Percentiles rank a stretch among this genome's conserved stretches.
Conservation (phyloP, 352 stramenopile genomes). For the Globisporangium alternatum region DNA sequence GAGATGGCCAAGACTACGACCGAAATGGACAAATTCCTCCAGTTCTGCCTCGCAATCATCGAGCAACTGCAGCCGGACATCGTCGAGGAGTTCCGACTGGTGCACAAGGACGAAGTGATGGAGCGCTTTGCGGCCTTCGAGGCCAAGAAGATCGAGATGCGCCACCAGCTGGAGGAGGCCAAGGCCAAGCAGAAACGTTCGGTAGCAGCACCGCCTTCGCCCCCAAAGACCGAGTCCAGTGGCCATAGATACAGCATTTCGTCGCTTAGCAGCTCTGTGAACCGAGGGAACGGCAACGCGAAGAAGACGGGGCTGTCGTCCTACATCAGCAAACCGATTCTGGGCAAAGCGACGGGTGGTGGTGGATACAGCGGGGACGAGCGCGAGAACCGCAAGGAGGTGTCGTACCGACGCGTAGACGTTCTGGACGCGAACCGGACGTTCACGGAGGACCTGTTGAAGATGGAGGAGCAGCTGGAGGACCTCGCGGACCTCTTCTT, state of each 20-base stretch:
- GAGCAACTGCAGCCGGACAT: conserved; percentile 71
- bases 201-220: conserved; percentile 45
- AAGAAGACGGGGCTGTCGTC: conserved; percentile 40
- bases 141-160: conserved; percentile 85
- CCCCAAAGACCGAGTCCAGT: conserved; percentile 44
- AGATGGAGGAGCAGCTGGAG: conserved; percentile 82
- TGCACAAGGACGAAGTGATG: conserved; percentile 85
- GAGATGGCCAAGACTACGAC: conserved; percentile 63
- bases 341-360: conserved; percentile 26
- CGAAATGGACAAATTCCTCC: conserved; percentile 72
- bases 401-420: conserved; percentile 70
- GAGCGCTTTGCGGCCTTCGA: conserved; percentile 74
- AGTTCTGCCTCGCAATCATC: conserved; percentile 62
- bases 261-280: conserved; percentile 25
- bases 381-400: conserved; percentile 40
- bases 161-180: conserved; percentile 71
- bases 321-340: conserved; percentile 62
- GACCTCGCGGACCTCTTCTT: conserved; percentile 69
- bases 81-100: conserved; percentile 62
- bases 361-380: conserved; percentile 25
- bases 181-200: conserved; percentile 48
- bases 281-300: conserved; percentile 16
- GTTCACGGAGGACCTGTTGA: conserved; percentile 61
- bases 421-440: conserved; percentile 62
- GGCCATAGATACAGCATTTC: conserved; percentile 43